Evolutionary conservation across 2,329 filamentous ascomycete genomes (phyloP).

Genomic region (Cordyceps cicadae): DNA sequence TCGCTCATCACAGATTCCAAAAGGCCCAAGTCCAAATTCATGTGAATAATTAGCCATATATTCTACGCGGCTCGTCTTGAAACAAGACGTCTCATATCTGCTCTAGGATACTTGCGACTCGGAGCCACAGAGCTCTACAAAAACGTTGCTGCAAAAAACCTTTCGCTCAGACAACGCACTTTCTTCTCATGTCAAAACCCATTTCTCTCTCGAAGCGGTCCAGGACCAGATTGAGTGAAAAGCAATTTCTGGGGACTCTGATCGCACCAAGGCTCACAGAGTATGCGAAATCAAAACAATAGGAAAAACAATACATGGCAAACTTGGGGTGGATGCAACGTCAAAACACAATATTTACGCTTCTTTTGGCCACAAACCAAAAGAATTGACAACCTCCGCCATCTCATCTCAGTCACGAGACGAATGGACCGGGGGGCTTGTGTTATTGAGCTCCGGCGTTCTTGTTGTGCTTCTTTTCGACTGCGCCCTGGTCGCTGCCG

Average conservation of each 20-base stretch:
- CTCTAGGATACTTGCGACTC: background rate
- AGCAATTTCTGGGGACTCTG: background rate
- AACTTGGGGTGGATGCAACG: background rate
- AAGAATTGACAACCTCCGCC: constrained; percentile 5
- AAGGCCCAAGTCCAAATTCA: background rate
- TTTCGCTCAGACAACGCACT: background rate
- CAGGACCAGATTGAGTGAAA: background rate
- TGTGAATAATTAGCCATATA: background rate
- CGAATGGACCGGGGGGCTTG: constrained; percentile 5
- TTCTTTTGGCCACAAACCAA: constrained; percentile 6
- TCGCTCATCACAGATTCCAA: background rate
- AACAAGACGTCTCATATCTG: background rate
- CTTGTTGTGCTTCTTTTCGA: constrained; percentile 12
- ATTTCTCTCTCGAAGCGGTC: background rate
- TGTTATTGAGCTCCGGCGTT: constrained; percentile 15
- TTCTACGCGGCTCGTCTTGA: constrained; percentile 3
- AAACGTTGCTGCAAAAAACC: background rate
- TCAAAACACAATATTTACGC: background rate
- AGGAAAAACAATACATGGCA: constrained; percentile 3
- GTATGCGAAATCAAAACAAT: constrained; percentile 3
- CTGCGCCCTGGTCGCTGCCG: constrained; percentile 15
- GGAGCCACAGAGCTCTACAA: background rate
- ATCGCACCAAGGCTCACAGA: background rate
- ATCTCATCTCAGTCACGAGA: constrained; percentile 1
- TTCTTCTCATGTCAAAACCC: background rate